These are phyloP conservation scores for Teratosphaeria epicoccoides DNA, from an alignment of 2,329 filamentous ascomycete species.

Conservation along the genomic window DNA sequence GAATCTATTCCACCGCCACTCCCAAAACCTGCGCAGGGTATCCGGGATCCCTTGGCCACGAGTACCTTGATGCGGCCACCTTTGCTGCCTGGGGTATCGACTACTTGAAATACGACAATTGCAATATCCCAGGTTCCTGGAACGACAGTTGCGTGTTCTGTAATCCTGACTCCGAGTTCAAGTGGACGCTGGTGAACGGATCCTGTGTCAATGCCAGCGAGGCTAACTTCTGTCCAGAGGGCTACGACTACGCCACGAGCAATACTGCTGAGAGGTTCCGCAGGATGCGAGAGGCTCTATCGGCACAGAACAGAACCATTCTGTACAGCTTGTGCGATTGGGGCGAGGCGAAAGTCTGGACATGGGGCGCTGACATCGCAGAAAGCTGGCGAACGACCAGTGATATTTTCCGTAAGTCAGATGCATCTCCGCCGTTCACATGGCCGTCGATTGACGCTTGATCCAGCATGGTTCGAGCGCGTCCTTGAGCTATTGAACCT, in stretches of 20 bases:
- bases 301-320: constrained; percentile 24
- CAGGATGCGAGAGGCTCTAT: constrained; percentile 15
- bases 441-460: not conserved
- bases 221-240: constrained; percentile 3
- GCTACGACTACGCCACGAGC: constrained; percentile 10
- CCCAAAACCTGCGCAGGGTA: constrained; percentile 38
- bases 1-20: constrained; percentile 51
- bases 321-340: constrained; percentile 30
- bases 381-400: constrained; percentile 25
- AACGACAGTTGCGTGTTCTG: not conserved
- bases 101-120: constrained; percentile 30
- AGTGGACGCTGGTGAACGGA: not conserved
- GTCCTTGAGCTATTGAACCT: constrained; percentile 28
- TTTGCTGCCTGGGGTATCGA: constrained; percentile 51
- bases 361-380: constrained; percentile 26
- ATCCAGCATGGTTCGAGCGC: constrained; percentile 9
- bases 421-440: too few species aligned
- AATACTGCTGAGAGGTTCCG: constrained; percentile 11
- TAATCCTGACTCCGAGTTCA: not conserved
- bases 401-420: constrained; percentile 15
- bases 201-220: not conserved
- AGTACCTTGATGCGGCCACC: constrained; percentile 47
- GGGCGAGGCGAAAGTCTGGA: constrained; percentile 23
- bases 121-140: not conserved
- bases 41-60: constrained; percentile 46